Evolutionary conservation across 179 eudicot genomes (phyloP), one percentile per base, ranked within the genome.

Genomic region (Amaranthus tricolor): DNA sequence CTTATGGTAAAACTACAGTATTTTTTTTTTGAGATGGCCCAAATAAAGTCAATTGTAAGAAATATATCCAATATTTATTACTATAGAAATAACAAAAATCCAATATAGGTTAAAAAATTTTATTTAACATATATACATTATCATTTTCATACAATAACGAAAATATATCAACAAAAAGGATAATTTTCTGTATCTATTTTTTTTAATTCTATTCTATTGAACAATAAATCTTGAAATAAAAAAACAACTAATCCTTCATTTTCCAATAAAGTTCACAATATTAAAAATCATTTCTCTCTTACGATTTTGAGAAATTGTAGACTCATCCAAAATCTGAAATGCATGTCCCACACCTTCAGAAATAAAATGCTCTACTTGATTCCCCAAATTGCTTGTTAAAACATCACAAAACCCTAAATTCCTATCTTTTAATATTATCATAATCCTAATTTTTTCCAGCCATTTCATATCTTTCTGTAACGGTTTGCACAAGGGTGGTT

Each of bases 401-500:
- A 63, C 74, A 10, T 44, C 74, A 68, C 92, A 84, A 10, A 85
- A 87, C 68, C 88, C 95, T 79, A 88, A 70, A 69, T 84, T 84
- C 83, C 94, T 84, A 65, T 91, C 97, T 52, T 68, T 91, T 78
- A 90, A 70, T 62, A 91, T 83, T 7, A 89, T 88, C 86, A 90
- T 75, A 0, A 80, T 14, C 68, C 68, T 80, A 68, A 71, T 44
- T 1, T 66, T 74, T 65, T 63, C 79, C 79, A 83, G 60, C 45
- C 70, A 76, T 11, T n/a, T 51, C 15, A 24, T 19, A 12, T 77
- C 79, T 63, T 78, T 78, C 15, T 66, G 77, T 70, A 73, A 0
- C 8, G 91, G 92, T 53, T 89, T 88, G 78, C 91, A 86, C 91
- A 91, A 6, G 89, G 87, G 58, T 90, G 94, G 81, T 91, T 92